Evolutionary conservation across 164 flowering plant genomes (phyloP).

Genomic region (Akebia trifoliata): DNA sequence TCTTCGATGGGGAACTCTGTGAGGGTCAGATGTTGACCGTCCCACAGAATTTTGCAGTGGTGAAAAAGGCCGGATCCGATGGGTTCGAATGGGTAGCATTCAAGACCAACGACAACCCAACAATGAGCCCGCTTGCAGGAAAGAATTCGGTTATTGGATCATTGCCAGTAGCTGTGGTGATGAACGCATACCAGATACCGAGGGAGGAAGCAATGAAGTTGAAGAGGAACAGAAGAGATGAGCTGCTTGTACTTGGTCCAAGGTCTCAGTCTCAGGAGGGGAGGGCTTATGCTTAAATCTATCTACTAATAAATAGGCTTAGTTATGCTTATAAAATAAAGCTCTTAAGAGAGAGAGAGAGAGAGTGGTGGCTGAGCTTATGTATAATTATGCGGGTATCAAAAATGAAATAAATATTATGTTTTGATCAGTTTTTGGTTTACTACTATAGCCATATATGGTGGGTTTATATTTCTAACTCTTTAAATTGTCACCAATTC

Average conservation of each 20-base stretch:
- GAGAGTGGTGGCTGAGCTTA: too few relatives aligned
- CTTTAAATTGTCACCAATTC: too few relatives aligned
- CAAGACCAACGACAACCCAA: conserved; percentile 30
- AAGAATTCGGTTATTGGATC: conserved; percentile 32
- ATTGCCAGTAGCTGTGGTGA: conserved; percentile 32
- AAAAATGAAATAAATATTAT: too few relatives aligned
- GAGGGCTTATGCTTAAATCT: conserved; percentile 3
- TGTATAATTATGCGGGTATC: too few relatives aligned
- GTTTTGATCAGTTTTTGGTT: too few relatives aligned
- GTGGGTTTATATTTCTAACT: too few relatives aligned
- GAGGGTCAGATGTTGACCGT: conserved; percentile 34
- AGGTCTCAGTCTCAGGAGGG: conserved; percentile 9
- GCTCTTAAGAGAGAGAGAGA: too few relatives aligned
- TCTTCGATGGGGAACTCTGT: conserved; percentile 25
- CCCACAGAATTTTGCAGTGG: conserved; percentile 36
- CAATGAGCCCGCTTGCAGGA: conserved; percentile 29
- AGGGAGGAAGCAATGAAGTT: conserved; percentile 28
- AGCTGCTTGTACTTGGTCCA: conserved; percentile 27
- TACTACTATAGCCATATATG: too few relatives aligned
- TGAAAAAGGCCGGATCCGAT: conserved; percentile 25
- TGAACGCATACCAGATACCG: conserved; percentile 29
- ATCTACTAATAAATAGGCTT: too few relatives aligned
- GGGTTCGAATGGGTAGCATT: conserved; percentile 42
- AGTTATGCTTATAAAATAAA: too few relatives aligned
- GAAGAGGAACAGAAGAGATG: conserved; percentile 29